phyloP scores from a whole-genome alignment of 805 yeast genomes.

The Monosporozyma solicola region DNA sequence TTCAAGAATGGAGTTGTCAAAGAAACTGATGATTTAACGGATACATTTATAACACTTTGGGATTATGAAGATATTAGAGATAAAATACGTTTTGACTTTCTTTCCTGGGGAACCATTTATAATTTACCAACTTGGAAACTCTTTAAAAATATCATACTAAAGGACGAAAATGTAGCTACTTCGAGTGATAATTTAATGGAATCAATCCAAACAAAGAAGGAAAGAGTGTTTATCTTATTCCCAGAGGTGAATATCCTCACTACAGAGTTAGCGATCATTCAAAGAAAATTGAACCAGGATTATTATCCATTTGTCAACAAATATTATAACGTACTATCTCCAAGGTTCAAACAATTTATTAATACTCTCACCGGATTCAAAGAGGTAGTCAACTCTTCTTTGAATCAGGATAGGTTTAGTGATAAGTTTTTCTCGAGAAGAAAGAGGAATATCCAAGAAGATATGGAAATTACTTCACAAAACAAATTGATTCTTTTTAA shows the following conservation, averaged over 20 bases:
- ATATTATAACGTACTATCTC: conserved; percentile 59
- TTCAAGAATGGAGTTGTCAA: conserved; percentile 8
- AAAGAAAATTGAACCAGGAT: conserved; percentile 45
- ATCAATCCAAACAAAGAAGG: conserved; percentile 16
- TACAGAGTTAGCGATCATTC: conserved; percentile 37
- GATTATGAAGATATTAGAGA: background rate
- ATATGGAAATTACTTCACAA: background rate
- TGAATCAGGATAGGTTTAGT: background rate
- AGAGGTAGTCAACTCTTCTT: conserved; percentile 6
- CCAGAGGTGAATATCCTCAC: conserved; percentile 79
- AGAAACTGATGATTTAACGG: conserved; percentile 1
- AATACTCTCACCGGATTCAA: conserved; percentile 37
- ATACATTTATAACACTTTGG: conserved; percentile 10
- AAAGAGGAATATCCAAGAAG: conserved; percentile 6
- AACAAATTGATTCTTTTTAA: conserved; percentile 3
- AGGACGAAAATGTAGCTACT: conserved; percentile 62
- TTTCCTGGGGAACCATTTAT: conserved; percentile 65
- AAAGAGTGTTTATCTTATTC: conserved; percentile 60
- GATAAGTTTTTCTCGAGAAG: conserved; percentile 16
- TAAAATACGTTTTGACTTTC: conserved; percentile 37
- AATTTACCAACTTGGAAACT: conserved; percentile 46
- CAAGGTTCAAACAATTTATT: conserved; percentile 56
- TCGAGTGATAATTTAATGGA: conserved; percentile 23
- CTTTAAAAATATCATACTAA: conserved; percentile 38
- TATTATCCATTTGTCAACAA: conserved; percentile 46